Base-by-base conservation (phyloP, 306 rosid species). In the Cucurbita moschata region DNA sequence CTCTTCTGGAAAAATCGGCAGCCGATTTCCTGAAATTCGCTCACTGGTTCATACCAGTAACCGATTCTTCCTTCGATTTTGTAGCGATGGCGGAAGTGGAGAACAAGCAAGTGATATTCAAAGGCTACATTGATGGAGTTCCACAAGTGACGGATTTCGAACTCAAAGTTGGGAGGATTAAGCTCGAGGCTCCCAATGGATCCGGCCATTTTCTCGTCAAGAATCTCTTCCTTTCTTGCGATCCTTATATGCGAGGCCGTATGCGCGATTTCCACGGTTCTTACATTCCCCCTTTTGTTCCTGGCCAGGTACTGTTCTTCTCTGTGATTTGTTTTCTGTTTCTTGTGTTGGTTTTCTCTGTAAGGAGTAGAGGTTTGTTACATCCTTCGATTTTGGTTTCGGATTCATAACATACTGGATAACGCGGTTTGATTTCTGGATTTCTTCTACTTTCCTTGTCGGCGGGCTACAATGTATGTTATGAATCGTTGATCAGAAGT, bases 161-260 rank as follows among this genome's bases (percentile, higher is more conserved):
- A 58, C 42, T 85, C 21, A 55, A 58, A 69, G 57, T 49, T 39
- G 72, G 72, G n/a, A 77, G 58, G 66, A 59, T 76, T 64, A 40
- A 72, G 79, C 79, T 85, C 52, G 19, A 76, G 74, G 82, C 81
- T 65, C 81, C 82, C 9, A 64, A 76, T 54, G 81, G 81, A 5
- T 80, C 82, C 2, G 84, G 81, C 44, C 71, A 49, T 18, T n/a
- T 84, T 47, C 76, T 82, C 8, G 86, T 85, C 21, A 82, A 82
- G 78, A 85, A 85, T 78, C 86, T 82, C 39, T 85, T 80, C 76
- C 85, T 85, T 52, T 85, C 89, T 54, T 82, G 89, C 50, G 89
- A 85, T 26, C 86, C 89, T 64, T 85, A 76, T 46, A 80, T 85
- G 86, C 77, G 86, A 51, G 89, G 89, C 23, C 89, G 86, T 76